Base-by-base conservation (phyloP, 2,329 filamentous ascomycete genomes). In the Eurotiales sp. region DNA sequence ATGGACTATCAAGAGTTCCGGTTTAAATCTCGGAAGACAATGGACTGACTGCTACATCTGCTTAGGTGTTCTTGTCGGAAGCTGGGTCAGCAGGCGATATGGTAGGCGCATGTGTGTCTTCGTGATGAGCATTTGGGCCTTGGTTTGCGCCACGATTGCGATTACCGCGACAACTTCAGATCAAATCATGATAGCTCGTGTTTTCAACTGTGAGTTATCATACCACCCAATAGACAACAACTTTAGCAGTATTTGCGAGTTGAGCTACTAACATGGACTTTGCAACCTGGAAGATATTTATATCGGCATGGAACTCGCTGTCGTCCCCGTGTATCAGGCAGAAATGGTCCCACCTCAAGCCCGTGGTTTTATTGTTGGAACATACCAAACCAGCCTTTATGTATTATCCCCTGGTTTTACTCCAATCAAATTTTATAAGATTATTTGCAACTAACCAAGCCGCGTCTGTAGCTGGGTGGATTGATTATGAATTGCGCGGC, bases 71-170 rank as follows among this genome's bases (percentile, higher is more conserved):
- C n/a, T 49, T 12, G n/a, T 22, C n/a, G 46, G 46, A 2, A 49
- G 17, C 23, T 42, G n/a, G 21, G 25, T 42, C n/a, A 22, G n/a
- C 15, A 8, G 8, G 4, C 25, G 37, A 14, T 49, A 19, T 27
- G 46, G 46, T 10, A 10, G 46, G 3, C 46, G 46, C 7, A 30
- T 19, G 17, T 49, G 46, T 12, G 42, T 49, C 17, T 49, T 49
- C 22, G 19, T 19, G 17, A 49, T 49, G 46, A 42, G 46, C n/a
- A 2, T 42, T 8, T 42, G 27, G 17, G 46, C 46, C 10, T 12
- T 49, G 14, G 14, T 49, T n/a, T 15, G 15, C 2, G 46, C 46
- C 3, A 42, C 45, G n/a, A 39, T 48, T 23, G 12, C 23, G 3
- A 27, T 48, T 25, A 48, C 32, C 10, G 17, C 45, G 17, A 48